phyloP scores from a whole-genome alignment of 768 basidiomycete species.

The Mycena galericulata region DNA sequence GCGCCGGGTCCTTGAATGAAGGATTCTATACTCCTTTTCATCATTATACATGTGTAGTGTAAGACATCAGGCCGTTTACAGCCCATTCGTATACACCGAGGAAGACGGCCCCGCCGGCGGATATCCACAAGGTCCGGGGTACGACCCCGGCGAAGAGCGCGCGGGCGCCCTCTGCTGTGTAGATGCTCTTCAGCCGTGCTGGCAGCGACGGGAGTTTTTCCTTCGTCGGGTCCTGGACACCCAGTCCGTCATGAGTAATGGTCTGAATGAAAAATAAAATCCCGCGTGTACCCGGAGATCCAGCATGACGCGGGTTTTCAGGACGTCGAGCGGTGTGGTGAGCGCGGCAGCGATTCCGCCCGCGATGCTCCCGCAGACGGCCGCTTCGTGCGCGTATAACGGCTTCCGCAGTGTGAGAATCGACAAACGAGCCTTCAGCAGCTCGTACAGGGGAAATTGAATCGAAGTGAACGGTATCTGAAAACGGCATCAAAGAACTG shows the following conservation, averaged over 20 bases:
- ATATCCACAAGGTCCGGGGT: constrained; percentile 96
- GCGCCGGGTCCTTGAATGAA: constrained; percentile 26
- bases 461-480: constrained; percentile 78
- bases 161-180: constrained; percentile 72
- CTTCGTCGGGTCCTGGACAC: constrained; percentile 59
- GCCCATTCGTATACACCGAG: constrained; percentile 96
- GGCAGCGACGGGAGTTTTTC: constrained; percentile 66
- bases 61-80: constrained; percentile 61
- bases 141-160: constrained; percentile 90
- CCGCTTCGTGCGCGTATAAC: constrained; percentile 80
- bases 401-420: constrained; percentile 62
- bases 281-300: constrained; percentile 75
- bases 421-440: constrained; percentile 69
- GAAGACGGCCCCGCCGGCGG: constrained; percentile 96
- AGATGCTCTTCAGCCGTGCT: constrained; percentile 73
- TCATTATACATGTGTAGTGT: constrained; percentile 19
- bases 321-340: constrained; percentile 95
- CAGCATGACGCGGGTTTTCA: constrained; percentile 98
- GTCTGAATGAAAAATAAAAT: background rate
- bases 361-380: constrained; percentile 89
- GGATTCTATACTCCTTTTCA: constrained; percentile 1
- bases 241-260: background rate
- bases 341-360: constrained; percentile 90
- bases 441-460: constrained; percentile 85
- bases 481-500: constrained; percentile 41